These are phyloP conservation scores for Didymosphaeria variabile DNA, from an alignment of 2,329 filamentous ascomycete species.

Conservation along the genomic window DNA sequence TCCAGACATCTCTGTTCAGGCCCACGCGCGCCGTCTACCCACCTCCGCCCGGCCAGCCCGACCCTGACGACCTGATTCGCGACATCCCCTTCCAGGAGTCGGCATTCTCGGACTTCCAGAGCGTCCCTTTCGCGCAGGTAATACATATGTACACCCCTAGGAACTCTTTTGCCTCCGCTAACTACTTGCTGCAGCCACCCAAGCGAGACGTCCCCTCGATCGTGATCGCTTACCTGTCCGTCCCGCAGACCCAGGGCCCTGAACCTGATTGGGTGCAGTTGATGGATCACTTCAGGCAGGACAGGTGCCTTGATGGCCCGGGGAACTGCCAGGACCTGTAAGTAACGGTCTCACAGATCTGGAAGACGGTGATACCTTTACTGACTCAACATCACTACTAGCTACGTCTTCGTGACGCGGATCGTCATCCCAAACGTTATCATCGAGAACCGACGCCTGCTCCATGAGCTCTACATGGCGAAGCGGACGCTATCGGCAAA, in stretches of 20 bases:
- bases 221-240: constrained; percentile 17
- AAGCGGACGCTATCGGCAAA: not conserved
- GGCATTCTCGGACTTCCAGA: constrained; percentile 24
- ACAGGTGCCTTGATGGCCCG: constrained; percentile 11
- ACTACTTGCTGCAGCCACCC: not conserved
- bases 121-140: constrained; percentile 13
- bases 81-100: constrained; percentile 14
- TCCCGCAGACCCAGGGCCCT: not conserved
- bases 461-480: constrained; percentile 20
- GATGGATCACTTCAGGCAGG: constrained; percentile 16
- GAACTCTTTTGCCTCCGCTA: not conserved
- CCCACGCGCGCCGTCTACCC: not conserved
- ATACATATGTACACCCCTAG: too few species aligned
- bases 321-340: constrained; percentile 25
- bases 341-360: not conserved
- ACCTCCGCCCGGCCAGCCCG: not conserved
- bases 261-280: constrained; percentile 23
- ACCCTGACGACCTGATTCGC: constrained; percentile 16
- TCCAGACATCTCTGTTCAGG: not conserved
- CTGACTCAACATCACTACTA: not conserved
- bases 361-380: not conserved
- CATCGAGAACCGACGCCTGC: constrained; percentile 19
- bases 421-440: constrained; percentile 23
- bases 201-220: constrained; percentile 22
- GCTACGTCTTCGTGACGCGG: constrained; percentile 21